Conservation (phyloP, 2,329 filamentous ascomycete species). For the Cytospora piceae region DNA sequence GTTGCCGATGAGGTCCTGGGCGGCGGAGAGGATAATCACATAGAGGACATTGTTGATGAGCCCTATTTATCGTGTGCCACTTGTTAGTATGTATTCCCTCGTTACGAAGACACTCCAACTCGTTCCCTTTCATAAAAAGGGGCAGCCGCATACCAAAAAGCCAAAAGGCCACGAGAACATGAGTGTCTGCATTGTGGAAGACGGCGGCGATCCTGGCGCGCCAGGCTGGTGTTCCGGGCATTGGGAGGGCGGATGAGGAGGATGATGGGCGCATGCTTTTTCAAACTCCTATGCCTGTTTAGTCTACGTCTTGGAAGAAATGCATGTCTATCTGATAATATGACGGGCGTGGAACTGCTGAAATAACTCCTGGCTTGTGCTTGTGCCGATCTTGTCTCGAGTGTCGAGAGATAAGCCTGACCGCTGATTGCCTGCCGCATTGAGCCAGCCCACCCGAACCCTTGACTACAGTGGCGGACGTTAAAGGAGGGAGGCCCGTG, state of each 20-base stretch:
- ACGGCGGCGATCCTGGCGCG: slow-evolving; percentile 64
- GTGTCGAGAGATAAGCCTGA: not conserved
- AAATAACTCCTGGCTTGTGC: not conserved
- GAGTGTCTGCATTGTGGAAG: slow-evolving; percentile 69
- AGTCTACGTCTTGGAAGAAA: not conserved
- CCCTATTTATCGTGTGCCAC: slow-evolving; percentile 51
- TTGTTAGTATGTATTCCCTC: slow-evolving; percentile 7
- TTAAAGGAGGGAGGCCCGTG: too few relatives aligned
- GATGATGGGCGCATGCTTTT: slow-evolving; percentile 44
- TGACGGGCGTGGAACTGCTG: not conserved
- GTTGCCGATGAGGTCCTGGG: slow-evolving; percentile 89
- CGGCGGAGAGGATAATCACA: slow-evolving; percentile 93
- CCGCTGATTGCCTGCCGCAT: not conserved
- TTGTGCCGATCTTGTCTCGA: not conserved
- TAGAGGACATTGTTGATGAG: slow-evolving; percentile 98
- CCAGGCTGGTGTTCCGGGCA: slow-evolving; percentile 65
- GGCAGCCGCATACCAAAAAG: slow-evolving; percentile 71
- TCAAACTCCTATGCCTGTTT: not conserved
- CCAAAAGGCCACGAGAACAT: slow-evolving; percentile 86
- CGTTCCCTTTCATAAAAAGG: too few relatives aligned
- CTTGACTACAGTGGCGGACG: not conserved
- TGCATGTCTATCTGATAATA: not conserved
- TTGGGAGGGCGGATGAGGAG: slow-evolving; percentile 50
- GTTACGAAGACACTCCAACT: too few relatives aligned
- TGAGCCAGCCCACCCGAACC: not conserved